These are phyloP conservation scores for Magnaporthales sp. DNA, from an alignment of 2,329 filamentous ascomycete genomes.

Conservation along the genomic window DNA sequence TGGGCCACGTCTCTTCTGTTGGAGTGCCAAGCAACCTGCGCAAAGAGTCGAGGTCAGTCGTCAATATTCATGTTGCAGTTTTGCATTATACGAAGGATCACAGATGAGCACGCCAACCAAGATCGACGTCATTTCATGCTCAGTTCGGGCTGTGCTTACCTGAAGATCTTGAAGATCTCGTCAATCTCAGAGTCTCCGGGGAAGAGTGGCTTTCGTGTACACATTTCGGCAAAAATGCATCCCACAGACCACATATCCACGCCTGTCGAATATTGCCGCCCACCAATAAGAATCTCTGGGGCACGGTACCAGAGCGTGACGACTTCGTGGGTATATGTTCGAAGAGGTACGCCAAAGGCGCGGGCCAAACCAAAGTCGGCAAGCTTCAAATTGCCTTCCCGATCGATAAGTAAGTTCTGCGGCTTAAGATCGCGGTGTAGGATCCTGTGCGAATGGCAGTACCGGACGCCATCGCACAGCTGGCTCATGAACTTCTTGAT, in stretches of 20 bases:
- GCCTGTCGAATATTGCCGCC: constrained; percentile 84
- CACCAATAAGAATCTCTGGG: constrained; percentile 78
- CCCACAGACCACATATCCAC: constrained; percentile 91
- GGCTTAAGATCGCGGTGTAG: constrained; percentile 81
- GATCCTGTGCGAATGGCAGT: constrained; percentile 79
- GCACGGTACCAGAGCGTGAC: constrained; percentile 86
- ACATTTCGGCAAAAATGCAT: constrained; percentile 91
- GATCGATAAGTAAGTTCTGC: constrained; percentile 76
- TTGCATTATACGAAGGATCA: too few relatives aligned
- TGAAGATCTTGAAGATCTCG: constrained; percentile 92
- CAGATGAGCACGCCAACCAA: background rate
- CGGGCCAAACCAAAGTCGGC: constrained; percentile 82
- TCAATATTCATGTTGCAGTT: background rate
- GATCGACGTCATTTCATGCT: background rate
- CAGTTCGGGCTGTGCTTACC: constrained; percentile 35
- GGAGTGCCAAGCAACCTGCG: constrained; percentile 67
- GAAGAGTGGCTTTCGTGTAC: constrained; percentile 80
- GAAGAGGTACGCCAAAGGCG: constrained; percentile 78
- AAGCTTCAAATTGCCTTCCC: constrained; percentile 78
- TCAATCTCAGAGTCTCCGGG: constrained; percentile 87
- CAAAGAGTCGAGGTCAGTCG: background rate
- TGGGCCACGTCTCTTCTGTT: constrained; percentile 71
- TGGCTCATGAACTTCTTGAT: constrained; percentile 90
- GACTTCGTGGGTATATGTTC: constrained; percentile 88
- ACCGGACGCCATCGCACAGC: constrained; percentile 69